phyloP scores from a whole-genome alignment of 495 filamentous ascomycete genomes.

The Podospora fimiseda region DNA sequence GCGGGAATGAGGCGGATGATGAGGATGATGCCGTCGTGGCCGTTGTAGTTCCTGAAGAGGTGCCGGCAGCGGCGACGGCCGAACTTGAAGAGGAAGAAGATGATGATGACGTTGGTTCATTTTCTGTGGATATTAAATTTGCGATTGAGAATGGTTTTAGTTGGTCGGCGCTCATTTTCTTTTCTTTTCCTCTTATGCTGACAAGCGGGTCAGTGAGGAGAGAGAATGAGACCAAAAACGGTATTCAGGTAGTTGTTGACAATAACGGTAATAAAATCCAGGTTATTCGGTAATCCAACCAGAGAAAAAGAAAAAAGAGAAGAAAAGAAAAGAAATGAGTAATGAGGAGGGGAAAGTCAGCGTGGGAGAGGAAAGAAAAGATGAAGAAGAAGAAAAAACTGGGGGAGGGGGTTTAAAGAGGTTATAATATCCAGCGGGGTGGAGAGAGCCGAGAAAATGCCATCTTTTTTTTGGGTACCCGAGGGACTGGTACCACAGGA shows the following conservation, averaged over 20 bases:
- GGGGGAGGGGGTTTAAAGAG: background rate
- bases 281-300: no score
- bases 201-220: background rate
- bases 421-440: background rate
- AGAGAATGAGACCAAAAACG: background rate
- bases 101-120: background rate
- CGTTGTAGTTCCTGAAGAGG: slow-evolving; percentile 2
- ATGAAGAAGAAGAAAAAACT: background rate
- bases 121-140: background rate
- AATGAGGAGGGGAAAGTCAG: background rate
- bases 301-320: background rate
- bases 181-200: background rate
- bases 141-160: background rate
- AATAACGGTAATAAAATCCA: no score
- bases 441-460: background rate
- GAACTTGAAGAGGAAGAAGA: slow-evolving; percentile 7
- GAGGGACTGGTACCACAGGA: background rate
- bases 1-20: no score
- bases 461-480: background rate
- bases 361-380: background rate
- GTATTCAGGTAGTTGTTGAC: background rate
- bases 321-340: background rate
- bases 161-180: background rate
- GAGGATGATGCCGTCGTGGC: background rate
- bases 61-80: background rate